Evolutionary conservation across 495 filamentous ascomycete species (phyloP).

Genomic region (Cudoniella acicularis): DNA sequence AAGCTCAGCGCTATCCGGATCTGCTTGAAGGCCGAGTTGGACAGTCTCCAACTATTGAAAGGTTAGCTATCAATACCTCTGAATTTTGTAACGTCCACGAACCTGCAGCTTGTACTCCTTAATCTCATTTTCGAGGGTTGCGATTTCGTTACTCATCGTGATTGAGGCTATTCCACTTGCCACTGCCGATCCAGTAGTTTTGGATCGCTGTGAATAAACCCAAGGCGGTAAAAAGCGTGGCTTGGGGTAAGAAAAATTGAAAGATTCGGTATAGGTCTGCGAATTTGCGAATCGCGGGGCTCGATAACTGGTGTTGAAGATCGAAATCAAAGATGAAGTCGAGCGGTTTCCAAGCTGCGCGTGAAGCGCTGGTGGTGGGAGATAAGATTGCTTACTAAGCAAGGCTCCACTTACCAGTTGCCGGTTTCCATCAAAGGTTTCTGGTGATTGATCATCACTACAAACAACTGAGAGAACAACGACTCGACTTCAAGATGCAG

Average conservation of each 20-base stretch:
- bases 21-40: constrained; percentile 68
- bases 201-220: not conserved
- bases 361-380: too few relatives aligned
- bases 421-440: too few relatives aligned
- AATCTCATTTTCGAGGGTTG: constrained; percentile 66
- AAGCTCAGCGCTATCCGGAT: constrained; percentile 80
- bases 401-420: too few relatives aligned
- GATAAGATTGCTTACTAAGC: too few relatives aligned
- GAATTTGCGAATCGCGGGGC: too few relatives aligned
- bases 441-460: too few relatives aligned
- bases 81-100: constrained; percentile 15
- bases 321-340: too few relatives aligned
- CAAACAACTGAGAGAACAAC: not conserved
- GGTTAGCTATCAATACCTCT: not conserved
- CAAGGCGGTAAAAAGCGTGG: not conserved
- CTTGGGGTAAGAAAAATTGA: not conserved
- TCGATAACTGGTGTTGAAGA: too few relatives aligned
- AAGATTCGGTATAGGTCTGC: too few relatives aligned
- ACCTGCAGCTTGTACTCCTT: constrained; percentile 85
- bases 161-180: not conserved
- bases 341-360: too few relatives aligned
- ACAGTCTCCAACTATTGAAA: constrained; percentile 72
- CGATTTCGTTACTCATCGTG: constrained; percentile 56
- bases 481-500: constrained; percentile 48
- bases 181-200: not conserved